Evolutionary conservation across 2,329 filamentous ascomycete species (phyloP).

Genomic region (Tolypocladium tundrense): DNA sequence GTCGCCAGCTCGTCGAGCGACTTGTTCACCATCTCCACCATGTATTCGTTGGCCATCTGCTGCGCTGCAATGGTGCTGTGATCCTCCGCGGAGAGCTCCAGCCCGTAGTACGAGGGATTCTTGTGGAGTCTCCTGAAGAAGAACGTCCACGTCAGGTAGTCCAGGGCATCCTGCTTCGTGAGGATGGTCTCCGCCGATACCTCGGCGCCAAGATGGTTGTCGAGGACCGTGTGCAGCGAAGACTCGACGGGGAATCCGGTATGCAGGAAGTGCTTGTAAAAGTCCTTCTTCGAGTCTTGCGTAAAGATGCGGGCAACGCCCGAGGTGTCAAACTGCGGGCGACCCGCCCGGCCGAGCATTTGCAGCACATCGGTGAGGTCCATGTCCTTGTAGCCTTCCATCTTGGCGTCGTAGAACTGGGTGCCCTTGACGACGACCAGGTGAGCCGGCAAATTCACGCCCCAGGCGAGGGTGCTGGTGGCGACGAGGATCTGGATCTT

Average conservation of each 20-base stretch:
- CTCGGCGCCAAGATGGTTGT: conserved; percentile 94
- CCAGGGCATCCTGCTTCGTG: conserved; percentile 92
- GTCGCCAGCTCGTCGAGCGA: conserved; percentile 73
- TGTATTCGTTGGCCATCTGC: conserved; percentile 82
- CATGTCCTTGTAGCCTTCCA: conserved; percentile 97
- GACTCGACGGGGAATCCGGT: conserved; percentile 97
- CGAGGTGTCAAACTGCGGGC: conserved; percentile 91
- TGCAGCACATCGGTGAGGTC: conserved; percentile 95
- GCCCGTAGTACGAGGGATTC: conserved; percentile 95
- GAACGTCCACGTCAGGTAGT: conserved; percentile 98
- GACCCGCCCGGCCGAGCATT: conserved; percentile 91
- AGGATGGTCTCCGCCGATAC: conserved; percentile 85
- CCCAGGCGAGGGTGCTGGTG: conserved; percentile 94
- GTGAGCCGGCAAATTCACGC: conserved; percentile 93
- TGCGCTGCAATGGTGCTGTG: conserved; percentile 83
- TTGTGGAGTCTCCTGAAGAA: conserved; percentile 97
- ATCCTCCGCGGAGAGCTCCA: conserved; percentile 86
- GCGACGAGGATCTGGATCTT: conserved; percentile 96
- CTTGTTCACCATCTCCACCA: conserved; percentile 84
- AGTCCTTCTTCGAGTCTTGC: conserved; percentile 94
- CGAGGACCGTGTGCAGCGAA: conserved; percentile 87
- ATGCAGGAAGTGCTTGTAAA: conserved; percentile 98
- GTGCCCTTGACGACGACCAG: conserved; percentile 96
- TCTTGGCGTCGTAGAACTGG: conserved; percentile 96
- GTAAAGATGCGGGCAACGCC: conserved; percentile 97